Evolutionary conservation across 148 eudicot genomes (phyloP).

Genomic region (Nepenthes mirabilis): DNA sequence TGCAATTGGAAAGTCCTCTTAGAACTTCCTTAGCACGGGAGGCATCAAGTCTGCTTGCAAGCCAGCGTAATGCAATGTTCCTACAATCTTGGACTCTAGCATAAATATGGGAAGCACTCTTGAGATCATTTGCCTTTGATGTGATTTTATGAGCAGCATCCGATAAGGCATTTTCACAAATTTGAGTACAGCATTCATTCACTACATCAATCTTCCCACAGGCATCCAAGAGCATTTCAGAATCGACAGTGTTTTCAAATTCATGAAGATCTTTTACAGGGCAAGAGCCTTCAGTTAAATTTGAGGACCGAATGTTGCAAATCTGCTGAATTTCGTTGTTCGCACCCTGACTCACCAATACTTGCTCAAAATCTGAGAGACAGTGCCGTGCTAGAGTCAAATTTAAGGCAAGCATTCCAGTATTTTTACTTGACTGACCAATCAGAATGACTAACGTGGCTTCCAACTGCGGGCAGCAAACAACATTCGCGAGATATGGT

Average conservation of each 20-base stretch:
- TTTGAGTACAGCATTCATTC: constrained; percentile 79
- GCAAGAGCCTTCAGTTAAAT: constrained; percentile 82
- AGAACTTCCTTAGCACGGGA: constrained; percentile 66
- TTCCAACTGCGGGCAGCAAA: constrained; percentile 93
- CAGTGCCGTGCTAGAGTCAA: constrained; percentile 56
- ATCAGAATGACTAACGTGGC: constrained; percentile 63
- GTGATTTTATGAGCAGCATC: constrained; percentile 76
- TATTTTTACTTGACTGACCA: constrained; percentile 75
- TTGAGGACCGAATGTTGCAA: constrained; percentile 58
- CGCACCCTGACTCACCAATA: constrained; percentile 73
- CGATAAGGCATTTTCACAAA: constrained; percentile 76
- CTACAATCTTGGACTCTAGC: constrained; percentile 51
- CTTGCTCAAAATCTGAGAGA: constrained; percentile 69
- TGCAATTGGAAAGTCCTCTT: constrained; percentile 87
- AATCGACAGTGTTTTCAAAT: constrained; percentile 58
- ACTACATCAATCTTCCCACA: constrained; percentile 75
- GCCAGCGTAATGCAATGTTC: constrained; percentile 67
- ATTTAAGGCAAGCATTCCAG: constrained; percentile 53
- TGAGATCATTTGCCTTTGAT: constrained; percentile 35
- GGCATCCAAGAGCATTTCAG: constrained; percentile 46
- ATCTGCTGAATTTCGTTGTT: constrained; percentile 44
- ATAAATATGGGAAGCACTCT: constrained; percentile 40
- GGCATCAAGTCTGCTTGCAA: constrained; percentile 72
- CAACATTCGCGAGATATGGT: constrained; percentile 66
- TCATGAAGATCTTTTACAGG: constrained; percentile 66